These are phyloP conservation scores for Casuarina cunninghamiana DNA, from an alignment of 306 rosid species.

Conservation along the genomic window DNA sequence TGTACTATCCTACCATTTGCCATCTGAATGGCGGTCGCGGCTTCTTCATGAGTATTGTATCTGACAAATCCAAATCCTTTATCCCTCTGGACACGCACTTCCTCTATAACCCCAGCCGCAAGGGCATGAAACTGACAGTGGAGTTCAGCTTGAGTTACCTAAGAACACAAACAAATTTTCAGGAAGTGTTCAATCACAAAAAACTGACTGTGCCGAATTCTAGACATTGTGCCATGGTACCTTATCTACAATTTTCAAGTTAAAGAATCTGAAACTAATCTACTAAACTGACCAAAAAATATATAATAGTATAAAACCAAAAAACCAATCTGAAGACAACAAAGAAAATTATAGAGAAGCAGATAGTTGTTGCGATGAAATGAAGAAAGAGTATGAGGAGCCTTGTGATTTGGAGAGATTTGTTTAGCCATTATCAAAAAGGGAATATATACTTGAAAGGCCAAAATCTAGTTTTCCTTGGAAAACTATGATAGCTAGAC, in stretches of 20 bases:
- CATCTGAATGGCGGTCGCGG: slow-evolving; percentile 62
- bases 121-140: slow-evolving; percentile 56
- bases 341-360: slow-evolving; percentile 11
- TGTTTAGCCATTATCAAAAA: not conserved
- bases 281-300: slow-evolving; percentile 9
- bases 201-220: slow-evolving; percentile 12
- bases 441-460: not conserved
- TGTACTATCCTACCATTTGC: slow-evolving; percentile 57
- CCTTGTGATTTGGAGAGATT: not conserved
- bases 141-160: slow-evolving; percentile 64
- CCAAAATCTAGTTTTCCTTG: not conserved
- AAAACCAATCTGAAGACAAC: not conserved
- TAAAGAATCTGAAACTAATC: slow-evolving; percentile 16
- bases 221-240: slow-evolving; percentile 1
- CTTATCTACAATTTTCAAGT: slow-evolving; percentile 17
- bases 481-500: not conserved
- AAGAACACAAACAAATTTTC: slow-evolving; percentile 23
- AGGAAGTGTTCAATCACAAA: not conserved
- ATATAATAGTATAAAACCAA: not conserved
- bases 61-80: slow-evolving; percentile 71
- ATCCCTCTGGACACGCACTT: slow-evolving; percentile 65
- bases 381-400: not conserved
- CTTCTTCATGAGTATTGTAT: slow-evolving; percentile 59
- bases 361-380: not conserved
- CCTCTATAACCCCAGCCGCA: slow-evolving; percentile 64